phyloP scores from a whole-genome alignment of 129 eudicot genomes.

The Rutidosis leptorrhynchoides region DNA sequence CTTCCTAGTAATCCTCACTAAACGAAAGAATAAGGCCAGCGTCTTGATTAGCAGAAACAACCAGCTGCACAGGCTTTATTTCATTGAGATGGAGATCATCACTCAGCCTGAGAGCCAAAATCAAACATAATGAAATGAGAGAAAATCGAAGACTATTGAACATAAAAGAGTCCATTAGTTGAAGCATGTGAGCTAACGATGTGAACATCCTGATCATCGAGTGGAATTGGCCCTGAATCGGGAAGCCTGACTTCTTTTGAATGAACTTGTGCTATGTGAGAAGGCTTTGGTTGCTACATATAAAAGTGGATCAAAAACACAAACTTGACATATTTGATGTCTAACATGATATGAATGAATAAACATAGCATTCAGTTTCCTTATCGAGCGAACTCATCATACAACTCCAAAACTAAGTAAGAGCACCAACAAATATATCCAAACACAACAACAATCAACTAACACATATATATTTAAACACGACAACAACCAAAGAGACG shows the following conservation, averaged over 20 bases:
- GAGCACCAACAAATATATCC: too few relatives aligned
- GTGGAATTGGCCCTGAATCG: constrained; percentile 67
- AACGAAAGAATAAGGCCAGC: constrained; percentile 35
- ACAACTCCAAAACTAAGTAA: too few relatives aligned
- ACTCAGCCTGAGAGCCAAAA: constrained; percentile 79
- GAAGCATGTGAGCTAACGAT: constrained; percentile 54
- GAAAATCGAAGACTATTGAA: constrained; percentile 3
- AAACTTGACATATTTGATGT: constrained; percentile 1
- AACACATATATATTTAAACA: too few relatives aligned
- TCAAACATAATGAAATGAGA: constrained; percentile 11
- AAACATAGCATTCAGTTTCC: too few relatives aligned
- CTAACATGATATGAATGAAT: constrained; percentile 9
- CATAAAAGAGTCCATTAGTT: constrained; percentile 9
- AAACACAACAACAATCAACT: too few relatives aligned
- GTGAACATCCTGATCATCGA: constrained; percentile 96
- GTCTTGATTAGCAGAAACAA: constrained; percentile 95
- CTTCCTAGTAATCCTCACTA: constrained; percentile 89
- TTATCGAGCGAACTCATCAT: too few relatives aligned
- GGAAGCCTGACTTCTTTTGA: constrained; percentile 90
- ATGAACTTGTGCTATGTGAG: constrained; percentile 84
- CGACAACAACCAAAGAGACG: too few relatives aligned
- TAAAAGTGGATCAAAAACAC: neutral
- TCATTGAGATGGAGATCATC: constrained; percentile 98
- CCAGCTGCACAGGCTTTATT: constrained; percentile 77
- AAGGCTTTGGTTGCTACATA: constrained; percentile 73